These are phyloP conservation scores for Mycena albidolilacea DNA, from an alignment of 768 basidiomycete genomes.

Conservation along the genomic window DNA sequence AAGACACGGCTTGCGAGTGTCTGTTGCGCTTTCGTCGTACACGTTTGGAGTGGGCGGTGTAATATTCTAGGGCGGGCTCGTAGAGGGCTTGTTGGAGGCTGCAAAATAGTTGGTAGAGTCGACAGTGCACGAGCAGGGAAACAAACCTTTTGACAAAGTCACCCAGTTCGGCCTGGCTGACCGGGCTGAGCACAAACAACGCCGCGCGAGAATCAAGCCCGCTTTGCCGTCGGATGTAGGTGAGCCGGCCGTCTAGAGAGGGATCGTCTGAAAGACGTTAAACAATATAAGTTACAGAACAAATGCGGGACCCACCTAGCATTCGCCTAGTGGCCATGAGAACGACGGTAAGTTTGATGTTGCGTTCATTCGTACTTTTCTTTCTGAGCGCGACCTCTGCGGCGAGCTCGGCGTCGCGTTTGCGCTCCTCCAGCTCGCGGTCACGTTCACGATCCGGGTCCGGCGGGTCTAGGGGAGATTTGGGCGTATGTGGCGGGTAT, in stretches of 20 bases:
- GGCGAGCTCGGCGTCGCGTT: constrained; percentile 82
- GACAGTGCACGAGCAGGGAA: background rate
- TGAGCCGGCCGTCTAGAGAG: constrained; percentile 84
- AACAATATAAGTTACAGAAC: background rate
- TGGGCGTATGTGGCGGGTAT: constrained; percentile 58
- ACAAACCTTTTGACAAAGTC: constrained; percentile 89
- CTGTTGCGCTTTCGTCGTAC: constrained; percentile 91
- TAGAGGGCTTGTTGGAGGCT: constrained; percentile 92
- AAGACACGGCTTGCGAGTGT: constrained; percentile 72
- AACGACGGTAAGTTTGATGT: constrained; percentile 95
- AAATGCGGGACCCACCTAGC: constrained; percentile 72
- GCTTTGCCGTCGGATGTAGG: constrained; percentile 89
- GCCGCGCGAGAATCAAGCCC: constrained; percentile 93
- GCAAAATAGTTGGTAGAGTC: constrained; percentile 32
- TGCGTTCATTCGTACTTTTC: constrained; percentile 84
- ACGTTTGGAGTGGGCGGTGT: constrained; percentile 92
- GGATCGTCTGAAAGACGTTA: constrained; percentile 77
- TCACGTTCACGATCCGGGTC: constrained; percentile 70
- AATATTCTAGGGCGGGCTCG: constrained; percentile 94
- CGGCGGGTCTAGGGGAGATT: constrained; percentile 69
- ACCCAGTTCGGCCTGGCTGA: constrained; percentile 84
- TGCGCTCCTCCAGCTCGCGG: constrained; percentile 77
- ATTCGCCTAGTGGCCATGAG: constrained; percentile 90
- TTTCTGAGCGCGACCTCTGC: constrained; percentile 86
- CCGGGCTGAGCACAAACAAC: constrained; percentile 95